Percentiles rank a stretch among this genome's conserved stretches.
Evolutionary conservation across 331 rosid genomes (phyloP).

Genomic region (Acacia concinna): DNA sequence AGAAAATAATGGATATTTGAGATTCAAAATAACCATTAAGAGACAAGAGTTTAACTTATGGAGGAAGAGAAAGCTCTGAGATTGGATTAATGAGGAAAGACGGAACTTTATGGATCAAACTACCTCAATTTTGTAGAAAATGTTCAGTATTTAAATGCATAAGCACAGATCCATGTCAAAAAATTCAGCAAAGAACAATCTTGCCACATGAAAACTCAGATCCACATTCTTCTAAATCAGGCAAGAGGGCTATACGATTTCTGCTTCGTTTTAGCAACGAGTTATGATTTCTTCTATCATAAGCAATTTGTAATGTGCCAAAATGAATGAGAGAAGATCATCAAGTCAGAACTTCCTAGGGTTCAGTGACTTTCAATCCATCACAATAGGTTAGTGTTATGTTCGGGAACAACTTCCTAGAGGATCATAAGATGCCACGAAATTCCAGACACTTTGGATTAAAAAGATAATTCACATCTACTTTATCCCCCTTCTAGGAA

Average conservation of each 20-base stretch:
- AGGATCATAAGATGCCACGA: neutral
- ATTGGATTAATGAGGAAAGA: neutral
- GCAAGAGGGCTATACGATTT: neutral
- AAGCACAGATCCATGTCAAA: neutral
- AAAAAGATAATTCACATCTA: neutral
- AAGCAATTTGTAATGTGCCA: neutral
- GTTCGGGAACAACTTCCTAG: neutral
- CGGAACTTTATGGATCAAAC: no score
- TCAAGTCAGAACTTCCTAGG: neutral
- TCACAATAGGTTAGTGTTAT: neutral
- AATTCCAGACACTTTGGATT: neutral
- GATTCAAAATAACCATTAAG: neutral
- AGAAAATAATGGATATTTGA: neutral
- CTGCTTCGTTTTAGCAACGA: constrained; percentile 6
- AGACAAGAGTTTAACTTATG: neutral
- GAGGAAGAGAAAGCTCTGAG: neutral
- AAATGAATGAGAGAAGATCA: neutral
- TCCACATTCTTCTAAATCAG: neutral
- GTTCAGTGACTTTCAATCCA: neutral
- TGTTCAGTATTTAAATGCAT: neutral
- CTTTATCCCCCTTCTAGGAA: neutral
- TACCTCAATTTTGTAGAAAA: neutral
- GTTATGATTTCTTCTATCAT: neutral
- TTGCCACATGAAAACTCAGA: neutral
- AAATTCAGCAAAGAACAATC: constrained; percentile 5